Percentiles rank a stretch among this genome's conserved stretches.
These are phyloP conservation scores for Penicillium ucsense DNA, from an alignment of 495 filamentous ascomycete species.

Conservation along the genomic window DNA sequence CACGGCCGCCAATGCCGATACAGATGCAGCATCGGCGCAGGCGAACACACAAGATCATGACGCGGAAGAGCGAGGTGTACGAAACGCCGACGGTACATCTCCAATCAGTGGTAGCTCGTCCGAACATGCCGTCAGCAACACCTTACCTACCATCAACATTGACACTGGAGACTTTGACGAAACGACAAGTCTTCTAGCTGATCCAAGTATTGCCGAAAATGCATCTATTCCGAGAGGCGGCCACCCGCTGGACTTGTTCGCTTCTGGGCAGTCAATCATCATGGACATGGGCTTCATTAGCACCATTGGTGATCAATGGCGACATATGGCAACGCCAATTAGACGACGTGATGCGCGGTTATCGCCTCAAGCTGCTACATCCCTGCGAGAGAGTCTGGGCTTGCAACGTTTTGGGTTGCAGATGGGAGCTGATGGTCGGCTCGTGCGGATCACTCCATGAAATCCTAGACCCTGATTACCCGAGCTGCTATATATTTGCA, in stretches of 20 bases:
- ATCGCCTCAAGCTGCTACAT: constrained; percentile 32
- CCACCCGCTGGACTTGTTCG: constrained; percentile 47
- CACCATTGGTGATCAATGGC: constrained; percentile 56
- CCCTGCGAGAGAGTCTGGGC: constrained; percentile 32
- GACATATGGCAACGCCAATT: constrained; percentile 18
- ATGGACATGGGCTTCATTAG: constrained; percentile 60
- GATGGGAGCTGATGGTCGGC: constrained; percentile 29
- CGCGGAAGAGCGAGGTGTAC: constrained; percentile 68
- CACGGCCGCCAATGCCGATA: neutral
- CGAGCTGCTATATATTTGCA: no score
- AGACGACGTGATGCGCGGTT: constrained; percentile 9
- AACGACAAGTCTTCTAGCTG: constrained; percentile 36
- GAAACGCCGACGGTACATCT: constrained; percentile 26
- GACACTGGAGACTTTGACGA: constrained; percentile 30
- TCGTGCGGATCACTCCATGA: constrained; percentile 23
- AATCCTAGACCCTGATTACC: neutral
- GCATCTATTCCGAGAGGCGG: constrained; percentile 22
- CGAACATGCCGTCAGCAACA: constrained; percentile 6
- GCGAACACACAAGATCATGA: constrained; percentile 56
- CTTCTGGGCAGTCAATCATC: constrained; percentile 61
- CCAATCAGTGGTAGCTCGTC: constrained; percentile 2
- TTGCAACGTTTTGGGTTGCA: constrained; percentile 14
- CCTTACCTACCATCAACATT: constrained; percentile 2
- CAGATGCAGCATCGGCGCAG: constrained; percentile 6
- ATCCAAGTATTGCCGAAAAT: constrained; percentile 25